These are phyloP conservation scores for Colletotrichum sublineola DNA, from an alignment of 2,329 filamentous ascomycete genomes.

Conservation along the genomic window DNA sequence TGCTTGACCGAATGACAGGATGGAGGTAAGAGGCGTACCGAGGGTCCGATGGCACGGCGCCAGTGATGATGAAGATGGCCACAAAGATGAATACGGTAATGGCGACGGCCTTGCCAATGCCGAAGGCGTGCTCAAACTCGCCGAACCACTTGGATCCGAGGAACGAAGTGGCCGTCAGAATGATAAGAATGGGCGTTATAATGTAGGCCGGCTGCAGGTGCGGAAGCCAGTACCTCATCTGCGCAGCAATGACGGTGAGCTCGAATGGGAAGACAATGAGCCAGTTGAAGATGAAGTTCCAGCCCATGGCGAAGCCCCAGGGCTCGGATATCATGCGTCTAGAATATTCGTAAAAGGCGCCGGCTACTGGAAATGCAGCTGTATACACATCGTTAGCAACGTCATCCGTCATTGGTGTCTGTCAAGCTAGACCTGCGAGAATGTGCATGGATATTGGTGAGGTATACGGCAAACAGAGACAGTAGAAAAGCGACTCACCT, in stretches of 20 bases:
- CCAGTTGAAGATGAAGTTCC: conserved; percentile 55
- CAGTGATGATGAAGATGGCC: conserved; percentile 64
- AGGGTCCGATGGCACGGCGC: conserved; percentile 60
- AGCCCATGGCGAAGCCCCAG: conserved; percentile 57
- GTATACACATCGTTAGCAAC: conserved; percentile 30
- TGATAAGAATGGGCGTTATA: conserved; percentile 56
- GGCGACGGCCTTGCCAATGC: conserved; percentile 64
- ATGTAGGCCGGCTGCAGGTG: conserved; percentile 47
- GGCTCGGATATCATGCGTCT: conserved; percentile 53
- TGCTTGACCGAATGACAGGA: no score
- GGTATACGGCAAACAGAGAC: neutral
- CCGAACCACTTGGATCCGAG: conserved; percentile 61
- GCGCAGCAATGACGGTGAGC: conserved; percentile 52
- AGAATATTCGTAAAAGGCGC: conserved; percentile 56
- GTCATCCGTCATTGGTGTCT: neutral
- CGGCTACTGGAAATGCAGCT: conserved; percentile 51
- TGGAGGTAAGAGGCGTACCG: conserved; percentile 57
- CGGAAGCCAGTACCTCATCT: conserved; percentile 49
- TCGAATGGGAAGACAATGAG: conserved; percentile 55
- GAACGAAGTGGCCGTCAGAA: conserved; percentile 57
- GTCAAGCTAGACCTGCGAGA: neutral
- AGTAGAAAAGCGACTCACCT: conserved; percentile 44
- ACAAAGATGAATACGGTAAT: conserved; percentile 69
- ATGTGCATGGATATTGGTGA: neutral
- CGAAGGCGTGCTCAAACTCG: conserved; percentile 66